A percentile compares a stretch with the other conserved stretches of the same genome.
Evolutionary conservation across 2,329 filamentous ascomycete species (phyloP).

Genomic region (Penicillium psychrosexuale): DNA sequence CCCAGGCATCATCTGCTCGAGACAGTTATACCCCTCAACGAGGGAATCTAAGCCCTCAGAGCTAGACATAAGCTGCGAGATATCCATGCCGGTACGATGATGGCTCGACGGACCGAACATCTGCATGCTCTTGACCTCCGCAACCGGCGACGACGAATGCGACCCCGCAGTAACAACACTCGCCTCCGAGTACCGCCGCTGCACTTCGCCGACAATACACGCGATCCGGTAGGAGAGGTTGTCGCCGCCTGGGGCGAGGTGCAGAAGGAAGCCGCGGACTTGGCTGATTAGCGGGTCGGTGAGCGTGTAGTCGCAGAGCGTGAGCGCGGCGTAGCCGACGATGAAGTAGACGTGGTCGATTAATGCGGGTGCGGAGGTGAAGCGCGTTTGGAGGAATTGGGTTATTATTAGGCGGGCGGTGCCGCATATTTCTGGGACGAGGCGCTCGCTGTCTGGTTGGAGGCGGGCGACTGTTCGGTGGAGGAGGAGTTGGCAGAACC

Average conservation of each 20-base stretch:
- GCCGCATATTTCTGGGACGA: slow-evolving; percentile 29
- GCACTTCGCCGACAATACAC: slow-evolving; percentile 31
- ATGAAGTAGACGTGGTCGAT: slow-evolving; percentile 36
- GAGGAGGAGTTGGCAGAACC: slow-evolving; percentile 38
- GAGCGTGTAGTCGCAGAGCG: slow-evolving; percentile 34
- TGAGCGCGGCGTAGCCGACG: slow-evolving; percentile 36
- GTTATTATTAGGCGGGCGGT: slow-evolving; percentile 32
- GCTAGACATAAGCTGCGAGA: slow-evolving; percentile 23
- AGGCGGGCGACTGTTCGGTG: slow-evolving; percentile 30
- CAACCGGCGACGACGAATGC: slow-evolving; percentile 20
- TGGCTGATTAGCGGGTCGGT: slow-evolving; percentile 34
- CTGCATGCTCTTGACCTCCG: slow-evolving; percentile 12
- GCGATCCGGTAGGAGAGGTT: slow-evolving; percentile 35
- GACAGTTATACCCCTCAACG: slow-evolving; percentile 24
- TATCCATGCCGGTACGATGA: slow-evolving; percentile 16
- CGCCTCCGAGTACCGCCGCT: slow-evolving; percentile 28
- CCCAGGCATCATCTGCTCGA: slow-evolving; percentile 27
- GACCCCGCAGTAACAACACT: slow-evolving; percentile 4
- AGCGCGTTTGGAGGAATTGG: slow-evolving; percentile 29
- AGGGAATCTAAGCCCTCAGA: slow-evolving; percentile 21
- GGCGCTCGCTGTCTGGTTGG: slow-evolving; percentile 26
- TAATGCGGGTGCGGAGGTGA: slow-evolving; percentile 30
- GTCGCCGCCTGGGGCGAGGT: slow-evolving; percentile 33
- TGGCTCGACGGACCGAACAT: slow-evolving; percentile 9
- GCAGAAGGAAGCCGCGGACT: slow-evolving; percentile 33